Evolutionary conservation across 2,329 filamentous ascomycete species (phyloP).

Genomic region (Verticillium klebahnii): DNA sequence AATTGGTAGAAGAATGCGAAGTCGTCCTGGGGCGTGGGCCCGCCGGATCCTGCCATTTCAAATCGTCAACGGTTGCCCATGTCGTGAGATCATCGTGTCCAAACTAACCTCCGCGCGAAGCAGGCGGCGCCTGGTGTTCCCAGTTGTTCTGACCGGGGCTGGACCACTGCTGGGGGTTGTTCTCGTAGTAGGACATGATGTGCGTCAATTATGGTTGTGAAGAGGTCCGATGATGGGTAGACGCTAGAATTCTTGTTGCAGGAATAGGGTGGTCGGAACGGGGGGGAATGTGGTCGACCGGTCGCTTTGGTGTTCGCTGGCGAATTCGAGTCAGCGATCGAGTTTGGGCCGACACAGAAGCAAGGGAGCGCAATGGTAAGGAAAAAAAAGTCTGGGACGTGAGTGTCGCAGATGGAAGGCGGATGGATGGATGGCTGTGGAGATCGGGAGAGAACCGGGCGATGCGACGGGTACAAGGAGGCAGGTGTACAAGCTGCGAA

Average conservation of each 20-base stretch:
- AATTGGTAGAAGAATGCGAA: slow-evolving; percentile 82
- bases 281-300: background rate
- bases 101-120: slow-evolving; percentile 29
- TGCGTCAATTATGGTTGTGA: background rate
- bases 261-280: background rate
- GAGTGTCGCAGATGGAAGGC: slow-evolving; percentile 2
- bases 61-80: slow-evolving; percentile 2
- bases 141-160: slow-evolving; percentile 33
- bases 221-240: background rate
- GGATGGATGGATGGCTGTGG: slow-evolving; percentile 1
- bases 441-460: slow-evolving; percentile 2
- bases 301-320: background rate
- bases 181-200: slow-evolving; percentile 41
- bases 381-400: slow-evolving; percentile 3
- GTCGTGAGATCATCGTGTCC: background rate
- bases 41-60: slow-evolving; percentile 61
- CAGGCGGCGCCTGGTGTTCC: slow-evolving; percentile 38
- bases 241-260: background rate
- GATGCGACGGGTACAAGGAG: background rate
- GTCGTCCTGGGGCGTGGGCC: slow-evolving; percentile 70
- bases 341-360: background rate
- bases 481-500: background rate
- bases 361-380: slow-evolving; percentile 1
- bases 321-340: background rate
- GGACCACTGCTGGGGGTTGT: slow-evolving; percentile 33